These are phyloP conservation scores for Phytophthora chlamydospora DNA, from an alignment of 352 stramenopile species.

Conservation along the genomic window DNA sequence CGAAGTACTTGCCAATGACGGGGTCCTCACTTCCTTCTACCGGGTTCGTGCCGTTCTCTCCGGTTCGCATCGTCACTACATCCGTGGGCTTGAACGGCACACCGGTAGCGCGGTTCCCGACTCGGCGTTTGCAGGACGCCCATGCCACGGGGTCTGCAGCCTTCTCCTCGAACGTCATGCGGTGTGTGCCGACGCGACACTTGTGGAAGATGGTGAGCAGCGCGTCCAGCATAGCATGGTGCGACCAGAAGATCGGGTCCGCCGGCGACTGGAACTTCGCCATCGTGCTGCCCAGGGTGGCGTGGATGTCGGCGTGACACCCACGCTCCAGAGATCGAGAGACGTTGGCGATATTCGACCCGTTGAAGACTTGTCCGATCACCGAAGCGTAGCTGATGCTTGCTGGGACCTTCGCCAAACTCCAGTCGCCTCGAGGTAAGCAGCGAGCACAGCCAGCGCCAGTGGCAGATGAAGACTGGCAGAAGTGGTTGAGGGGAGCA, in stretches of 20 bases:
- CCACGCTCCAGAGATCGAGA: conserved; percentile 46
- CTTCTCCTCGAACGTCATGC: conserved; percentile 54
- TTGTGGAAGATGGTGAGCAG: conserved; percentile 75
- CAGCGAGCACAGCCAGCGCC: conserved; percentile 39
- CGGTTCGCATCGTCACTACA: conserved; percentile 46
- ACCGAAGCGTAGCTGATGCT: conserved; percentile 50
- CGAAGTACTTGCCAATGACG: conserved; percentile 49
- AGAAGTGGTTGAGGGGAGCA: conserved; percentile 61
- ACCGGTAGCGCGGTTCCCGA: conserved; percentile 21
- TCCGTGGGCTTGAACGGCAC: conserved; percentile 49
- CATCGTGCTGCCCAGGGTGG: conserved; percentile 50
- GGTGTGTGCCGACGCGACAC: conserved; percentile 50
- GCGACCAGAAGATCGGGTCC: conserved; percentile 75
- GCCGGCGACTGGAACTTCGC: conserved; percentile 44
- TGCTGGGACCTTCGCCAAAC: conserved; percentile 27
- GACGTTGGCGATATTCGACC: conserved; percentile 52
- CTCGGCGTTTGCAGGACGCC: conserved; percentile 45
- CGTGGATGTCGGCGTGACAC: conserved; percentile 61
- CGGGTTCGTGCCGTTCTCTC: conserved; percentile 30
- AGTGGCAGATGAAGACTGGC: conserved; percentile 29
- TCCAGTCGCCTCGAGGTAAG: conserved; percentile 54
- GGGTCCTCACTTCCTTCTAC: conserved; percentile 39
- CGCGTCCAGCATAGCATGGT: conserved; percentile 66
- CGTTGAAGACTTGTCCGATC: conserved; percentile 47
- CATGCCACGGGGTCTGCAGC: conserved; percentile 44